Evolutionary conservation across 1,139 yeast species (phyloP), one percentile per base, ranked within the genome.

Genomic region (Debaryomycetaceae sp.): DNA sequence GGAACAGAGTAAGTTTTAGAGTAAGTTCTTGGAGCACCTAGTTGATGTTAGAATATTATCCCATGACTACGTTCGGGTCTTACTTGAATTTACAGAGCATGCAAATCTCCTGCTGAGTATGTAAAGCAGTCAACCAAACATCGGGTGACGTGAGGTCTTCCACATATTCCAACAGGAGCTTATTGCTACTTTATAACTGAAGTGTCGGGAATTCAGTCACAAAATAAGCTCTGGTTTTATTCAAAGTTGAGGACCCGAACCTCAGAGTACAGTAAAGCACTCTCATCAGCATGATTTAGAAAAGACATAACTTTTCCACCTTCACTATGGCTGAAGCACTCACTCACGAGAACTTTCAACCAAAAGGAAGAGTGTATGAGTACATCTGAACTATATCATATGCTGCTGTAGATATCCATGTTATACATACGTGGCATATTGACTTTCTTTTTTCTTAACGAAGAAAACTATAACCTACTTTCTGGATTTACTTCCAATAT

Each of bases 1-100:
- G 99, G 99, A 75, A 91, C 96, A 70, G 97, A 79, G 89, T 88
- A 91, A 70, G 99, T 93, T 91, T 93, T 93, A 66, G 98, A 91
- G 88, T 90, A 86, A 74, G 96, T 88, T 84, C 96, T 87, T 81
- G 99, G 98, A 66, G 95, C 95, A 81, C 93, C 93, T 85, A 56
- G 39, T 27, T 24, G 42, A 30, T 51, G 74, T 68, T 68, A 69
- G 74, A 51, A 60, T 53, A 24, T n/a, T 30, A 23, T 24, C 34
- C 13, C n/a, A 20, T 22, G 22, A 11, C 8, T 14, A 14, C n/a
- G 27, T 34, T n/a, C 36, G 45, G 34, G 34, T 6, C 30, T 23
- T 3, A 27, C 11, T 27, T 27, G 31, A 27, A 27, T 8, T 27
- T 27, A 27, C 31, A 27, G 31, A 27, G 4, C 31, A 27, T 27